A percentile compares a stretch with the other conserved stretches of the same genome.
Evolutionary conservation across 2,329 filamentous ascomycete genomes (phyloP).

Genomic region (Teratosphaeria zuluensis): DNA sequence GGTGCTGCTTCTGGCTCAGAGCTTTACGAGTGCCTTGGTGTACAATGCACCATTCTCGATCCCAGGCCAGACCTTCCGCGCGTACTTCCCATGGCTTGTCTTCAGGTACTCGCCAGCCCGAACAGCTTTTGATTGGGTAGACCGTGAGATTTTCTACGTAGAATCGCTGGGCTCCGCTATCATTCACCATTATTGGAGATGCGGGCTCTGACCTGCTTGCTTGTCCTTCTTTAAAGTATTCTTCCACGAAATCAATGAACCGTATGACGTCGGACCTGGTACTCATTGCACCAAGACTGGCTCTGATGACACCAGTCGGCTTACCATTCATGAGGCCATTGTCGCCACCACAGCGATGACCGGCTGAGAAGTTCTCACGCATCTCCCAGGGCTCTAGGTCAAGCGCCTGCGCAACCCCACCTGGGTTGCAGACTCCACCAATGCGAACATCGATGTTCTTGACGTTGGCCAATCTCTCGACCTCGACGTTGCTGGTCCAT

Average conservation of each 20-base stretch:
- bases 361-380: constrained; percentile 71
- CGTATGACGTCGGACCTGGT: constrained; percentile 61
- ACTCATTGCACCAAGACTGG: constrained; percentile 86
- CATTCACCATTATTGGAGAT: neutral
- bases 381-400: constrained; percentile 70
- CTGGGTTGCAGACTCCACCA: constrained; percentile 85
- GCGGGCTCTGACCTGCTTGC: neutral
- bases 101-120: constrained; percentile 60
- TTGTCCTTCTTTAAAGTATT: constrained; percentile 23
- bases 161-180: constrained; percentile 13
- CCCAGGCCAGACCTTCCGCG: constrained; percentile 80
- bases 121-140: constrained; percentile 93
- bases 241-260: constrained; percentile 44
- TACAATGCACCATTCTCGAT: constrained; percentile 91
- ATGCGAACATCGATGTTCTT: constrained; percentile 77
- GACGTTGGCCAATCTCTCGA: constrained; percentile 75
- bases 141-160: constrained; percentile 46
- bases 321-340: constrained; percentile 75
- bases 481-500: constrained; percentile 73
- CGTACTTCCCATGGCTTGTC: constrained; percentile 63
- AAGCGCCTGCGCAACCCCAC: constrained; percentile 68
- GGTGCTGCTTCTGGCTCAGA: constrained; percentile 80
- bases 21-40: constrained; percentile 76
- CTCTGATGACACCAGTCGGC: constrained; percentile 76
- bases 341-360: constrained; percentile 74